phyloP scores from a whole-genome alignment of 352 stramenopile species.

The Globisporangium abappressorium region DNA sequence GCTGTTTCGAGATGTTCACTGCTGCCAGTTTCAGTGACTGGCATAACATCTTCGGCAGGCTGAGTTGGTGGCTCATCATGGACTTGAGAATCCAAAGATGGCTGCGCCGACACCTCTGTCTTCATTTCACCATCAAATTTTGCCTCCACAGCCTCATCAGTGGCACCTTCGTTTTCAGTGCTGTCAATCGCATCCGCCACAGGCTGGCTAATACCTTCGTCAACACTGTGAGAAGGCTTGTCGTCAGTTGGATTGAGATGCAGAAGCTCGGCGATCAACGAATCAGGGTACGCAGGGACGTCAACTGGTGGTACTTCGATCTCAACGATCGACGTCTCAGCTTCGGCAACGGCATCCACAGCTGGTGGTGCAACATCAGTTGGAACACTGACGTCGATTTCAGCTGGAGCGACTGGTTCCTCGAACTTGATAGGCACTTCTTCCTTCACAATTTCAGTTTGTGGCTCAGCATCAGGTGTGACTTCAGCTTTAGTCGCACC shows the following conservation, averaged over 20 bases:
- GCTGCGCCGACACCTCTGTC: background rate
- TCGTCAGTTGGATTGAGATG: conserved; percentile 7
- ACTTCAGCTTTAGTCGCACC: background rate
- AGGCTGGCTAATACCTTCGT: background rate
- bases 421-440: background rate
- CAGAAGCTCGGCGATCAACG: conserved; percentile 14
- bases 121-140: background rate
- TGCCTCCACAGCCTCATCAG: background rate
- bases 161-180: background rate
- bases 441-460: background rate
- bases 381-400: background rate
- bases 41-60: background rate
- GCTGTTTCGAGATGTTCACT: background rate
- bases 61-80: conserved; percentile 1
- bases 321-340: conserved; percentile 6
- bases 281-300: background rate
- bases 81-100: background rate
- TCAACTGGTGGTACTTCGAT: conserved; percentile 10
- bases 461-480: background rate
- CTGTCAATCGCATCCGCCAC: background rate
- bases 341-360: background rate
- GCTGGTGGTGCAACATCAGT: background rate
- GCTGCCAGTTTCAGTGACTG: background rate
- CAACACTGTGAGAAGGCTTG: background rate
- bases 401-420: background rate